phyloP scores from a whole-genome alignment of 2,329 filamentous ascomycete genomes.

The Golovinomyces cichoracearum region DNA sequence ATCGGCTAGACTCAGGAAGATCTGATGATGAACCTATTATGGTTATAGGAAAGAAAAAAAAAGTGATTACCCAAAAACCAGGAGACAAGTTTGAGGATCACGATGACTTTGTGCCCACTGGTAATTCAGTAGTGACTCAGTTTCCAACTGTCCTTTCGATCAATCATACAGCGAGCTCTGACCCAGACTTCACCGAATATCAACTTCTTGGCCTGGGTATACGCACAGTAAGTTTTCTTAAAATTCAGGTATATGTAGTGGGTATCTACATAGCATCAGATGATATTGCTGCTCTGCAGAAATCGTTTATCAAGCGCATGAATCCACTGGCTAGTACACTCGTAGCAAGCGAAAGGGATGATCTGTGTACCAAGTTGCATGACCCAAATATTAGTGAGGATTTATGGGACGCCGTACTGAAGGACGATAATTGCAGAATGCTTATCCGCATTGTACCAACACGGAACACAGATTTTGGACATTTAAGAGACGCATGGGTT shows the following conservation, averaged over 20 bases:
- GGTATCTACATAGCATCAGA: slow-evolving; percentile 71
- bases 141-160: slow-evolving; percentile 13
- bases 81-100: slow-evolving; percentile 17
- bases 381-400: slow-evolving; percentile 42
- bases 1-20: slow-evolving; percentile 7
- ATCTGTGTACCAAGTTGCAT: slow-evolving; percentile 40
- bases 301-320: slow-evolving; percentile 46
- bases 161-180: slow-evolving; percentile 5
- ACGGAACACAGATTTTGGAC: slow-evolving; percentile 81
- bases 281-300: slow-evolving; percentile 60
- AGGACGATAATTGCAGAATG: slow-evolving; percentile 41
- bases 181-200: slow-evolving; percentile 33
- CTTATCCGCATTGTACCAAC: slow-evolving; percentile 67
- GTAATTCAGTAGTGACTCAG: slow-evolving; percentile 13
- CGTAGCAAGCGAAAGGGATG: slow-evolving; percentile 55
- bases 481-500: slow-evolving; percentile 76
- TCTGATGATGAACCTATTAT: slow-evolving; percentile 10
- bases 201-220: slow-evolving; percentile 71
- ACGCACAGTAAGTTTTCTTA: slow-evolving; percentile 67
- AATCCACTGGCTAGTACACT: slow-evolving; percentile 58
- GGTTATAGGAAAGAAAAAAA: slow-evolving; percentile 11
- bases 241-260: slow-evolving; percentile 82
- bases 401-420: slow-evolving; percentile 49
- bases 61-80: slow-evolving; percentile 12
- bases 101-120: slow-evolving; percentile 15